Percentiles rank a stretch among this genome's conserved stretches.
phyloP scores from a whole-genome alignment of 2,329 filamentous ascomycete genomes.

The Exophiala sp. region DNA sequence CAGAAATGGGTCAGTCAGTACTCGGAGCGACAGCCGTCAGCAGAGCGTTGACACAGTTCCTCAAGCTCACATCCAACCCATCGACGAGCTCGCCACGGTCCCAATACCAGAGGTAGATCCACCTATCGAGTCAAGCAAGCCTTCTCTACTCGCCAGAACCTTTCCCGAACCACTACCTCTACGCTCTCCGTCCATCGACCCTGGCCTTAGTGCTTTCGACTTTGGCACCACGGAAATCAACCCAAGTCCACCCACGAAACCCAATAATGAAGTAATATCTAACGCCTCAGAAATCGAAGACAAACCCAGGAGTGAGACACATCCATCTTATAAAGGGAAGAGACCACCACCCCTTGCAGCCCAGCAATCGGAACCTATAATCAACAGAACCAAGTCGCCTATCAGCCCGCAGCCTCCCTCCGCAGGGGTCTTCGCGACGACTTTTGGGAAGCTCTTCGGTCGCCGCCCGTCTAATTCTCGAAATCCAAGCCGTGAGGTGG shows the following conservation, averaged over 20 bases:
- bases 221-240: constrained; percentile 5
- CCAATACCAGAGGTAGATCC: neutral
- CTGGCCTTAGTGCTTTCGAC: constrained; percentile 10
- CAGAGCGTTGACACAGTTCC: constrained; percentile 1
- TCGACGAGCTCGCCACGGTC: neutral
- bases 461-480: constrained; percentile 22
- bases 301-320: constrained; percentile 10
- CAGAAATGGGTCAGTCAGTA: constrained; percentile 3
- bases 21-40: constrained; percentile 1
- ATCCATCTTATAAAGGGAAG: constrained; percentile 25
- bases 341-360: constrained; percentile 23
- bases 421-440: constrained; percentile 12
- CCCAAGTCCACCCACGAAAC: neutral
- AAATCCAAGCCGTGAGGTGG: constrained; percentile 16
- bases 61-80: neutral
- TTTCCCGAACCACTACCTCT: constrained; percentile 2
- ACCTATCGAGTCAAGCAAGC: neutral
- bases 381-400: constrained; percentile 7
- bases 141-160: constrained; percentile 1
- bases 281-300: constrained; percentile 1
- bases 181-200: neutral
- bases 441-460: constrained; percentile 22
- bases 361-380: constrained; percentile 1
- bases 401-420: constrained; percentile 19
- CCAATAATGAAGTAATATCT: constrained; percentile 3